Evolutionary conservation across 1,139 yeast species (phyloP).

Genomic region (Diutina neorugosa): DNA sequence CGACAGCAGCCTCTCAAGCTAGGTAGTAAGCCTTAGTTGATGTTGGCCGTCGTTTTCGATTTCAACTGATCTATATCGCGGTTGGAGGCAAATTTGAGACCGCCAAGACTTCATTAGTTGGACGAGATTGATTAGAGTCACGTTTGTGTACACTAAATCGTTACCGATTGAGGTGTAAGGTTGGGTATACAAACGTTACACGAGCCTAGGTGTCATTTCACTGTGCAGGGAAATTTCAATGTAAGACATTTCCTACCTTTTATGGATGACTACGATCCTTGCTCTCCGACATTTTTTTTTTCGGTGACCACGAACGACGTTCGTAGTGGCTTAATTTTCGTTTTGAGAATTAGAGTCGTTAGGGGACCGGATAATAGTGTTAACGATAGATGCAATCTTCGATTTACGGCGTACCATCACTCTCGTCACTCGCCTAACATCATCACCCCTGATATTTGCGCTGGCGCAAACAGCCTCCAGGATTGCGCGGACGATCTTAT

Average conservation of each 20-base stretch:
- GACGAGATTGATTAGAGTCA: not conserved
- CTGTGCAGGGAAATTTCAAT: not conserved
- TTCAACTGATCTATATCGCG: too few relatives aligned
- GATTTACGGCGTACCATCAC: not conserved
- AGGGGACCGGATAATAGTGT: too few relatives aligned
- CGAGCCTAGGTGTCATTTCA: not conserved
- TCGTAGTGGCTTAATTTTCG: too few relatives aligned
- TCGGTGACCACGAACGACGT: too few relatives aligned
- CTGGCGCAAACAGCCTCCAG: not conserved
- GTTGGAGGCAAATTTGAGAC: not conserved
- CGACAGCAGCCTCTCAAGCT: not conserved
- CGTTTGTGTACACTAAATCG: not conserved
- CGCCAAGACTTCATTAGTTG: not conserved
- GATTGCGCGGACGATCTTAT: not conserved
- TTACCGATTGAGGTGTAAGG: not conserved
- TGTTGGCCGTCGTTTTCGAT: not conserved
- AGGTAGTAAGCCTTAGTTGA: too few relatives aligned
- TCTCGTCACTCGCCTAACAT: not conserved
- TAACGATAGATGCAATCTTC: not conserved
- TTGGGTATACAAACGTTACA: not conserved
- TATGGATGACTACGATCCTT: not conserved
- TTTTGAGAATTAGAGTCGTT: too few relatives aligned
- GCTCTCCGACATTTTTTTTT: not conserved
- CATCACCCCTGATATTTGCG: not conserved
- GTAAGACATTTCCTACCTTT: not conserved